Base-by-base conservation (phyloP, 768 basidiomycete genomes). In the Suillus subluteus region DNA sequence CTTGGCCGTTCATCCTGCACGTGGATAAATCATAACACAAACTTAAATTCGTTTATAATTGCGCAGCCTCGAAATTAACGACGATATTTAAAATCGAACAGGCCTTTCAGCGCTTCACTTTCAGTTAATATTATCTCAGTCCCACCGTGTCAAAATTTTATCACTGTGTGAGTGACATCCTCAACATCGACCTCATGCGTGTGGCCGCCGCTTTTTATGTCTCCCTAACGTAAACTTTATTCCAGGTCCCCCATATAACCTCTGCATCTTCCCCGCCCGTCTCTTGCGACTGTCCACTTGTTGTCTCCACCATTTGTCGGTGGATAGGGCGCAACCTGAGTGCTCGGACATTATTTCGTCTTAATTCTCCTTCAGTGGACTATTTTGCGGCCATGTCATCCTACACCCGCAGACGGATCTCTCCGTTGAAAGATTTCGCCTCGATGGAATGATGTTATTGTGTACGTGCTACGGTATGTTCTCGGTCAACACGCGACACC, bases 391-490 rank as follows among this genome's bases (percentile, higher is more conserved):
- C 2, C 30, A 75, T 76, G 75, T 67, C 70, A 9, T 63, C 75
- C 23, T 61, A 69, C 8, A 70, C 73, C 67, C 70, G 0, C 6
- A 65, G 21, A 69, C 74, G 7, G 35, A 74, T 43, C 43, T 78
- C 32, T 73, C 70, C 69, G 61, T 78, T 6, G 75, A 76, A 58
- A 56, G 72, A 58, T 78, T 72, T 1, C 73, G 68, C 44, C 72
- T 75, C 4, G 62, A 66, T 62, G 77, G 75, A 6, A 71, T 73
- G 65, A n/a, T 69, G 0, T 64, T 74, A 18, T 21, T 62, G 2
- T 69, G 58, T 40, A 70, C 70, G n/a, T 73, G 68, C 6, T 76
- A 73, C 0, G 75, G 76, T 68, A 50, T 30, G 69, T 32, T 32
- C 13, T 43, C 40, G 18, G 11, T 43, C 8, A 6, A 32, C 12